phyloP scores from a whole-genome alignment of 2,329 filamentous ascomycete species.

The Clathrospora elynae region DNA sequence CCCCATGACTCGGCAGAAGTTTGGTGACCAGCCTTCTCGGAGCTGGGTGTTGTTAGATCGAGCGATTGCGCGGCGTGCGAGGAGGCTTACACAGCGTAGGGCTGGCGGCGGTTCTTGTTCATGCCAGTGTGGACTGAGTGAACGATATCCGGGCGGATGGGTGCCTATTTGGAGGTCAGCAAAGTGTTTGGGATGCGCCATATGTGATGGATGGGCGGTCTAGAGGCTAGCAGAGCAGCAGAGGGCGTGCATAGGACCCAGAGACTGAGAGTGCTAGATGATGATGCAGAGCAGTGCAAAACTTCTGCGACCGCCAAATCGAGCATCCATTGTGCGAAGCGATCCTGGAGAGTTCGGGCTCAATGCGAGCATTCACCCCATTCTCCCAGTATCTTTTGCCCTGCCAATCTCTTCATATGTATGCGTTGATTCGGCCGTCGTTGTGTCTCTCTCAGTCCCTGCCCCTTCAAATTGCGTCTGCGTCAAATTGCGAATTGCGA shows the following conservation, averaged over 20 bases:
- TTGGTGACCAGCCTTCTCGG: constrained; percentile 99
- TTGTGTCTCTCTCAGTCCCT: constrained; percentile 11
- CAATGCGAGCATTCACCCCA: constrained; percentile 1
- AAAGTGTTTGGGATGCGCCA: not conserved
- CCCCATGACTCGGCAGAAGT: constrained; percentile 99
- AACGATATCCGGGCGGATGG: constrained; percentile 98
- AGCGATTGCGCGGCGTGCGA: constrained; percentile 3
- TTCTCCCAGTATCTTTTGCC: not conserved
- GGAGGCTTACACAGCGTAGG: constrained; percentile 82
- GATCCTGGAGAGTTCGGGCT: constrained; percentile 1
- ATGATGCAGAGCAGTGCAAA: constrained; percentile 1
- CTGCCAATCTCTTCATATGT: constrained; percentile 8
- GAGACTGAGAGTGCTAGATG: constrained; percentile 6
- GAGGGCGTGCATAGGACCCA: not conserved
- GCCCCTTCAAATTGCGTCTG: constrained; percentile 5
- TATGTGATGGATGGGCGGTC: not conserved
- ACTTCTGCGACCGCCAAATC: constrained; percentile 9
- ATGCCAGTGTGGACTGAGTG: constrained; percentile 99
- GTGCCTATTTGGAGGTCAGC: constrained; percentile 56
- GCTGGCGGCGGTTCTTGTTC: constrained; percentile 99
- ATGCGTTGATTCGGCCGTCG: constrained; percentile 18
- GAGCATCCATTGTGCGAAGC: constrained; percentile 4
- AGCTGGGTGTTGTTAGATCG: constrained; percentile 34
- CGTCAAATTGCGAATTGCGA: constrained; percentile 19
- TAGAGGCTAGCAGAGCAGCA: not conserved